These are phyloP conservation scores for Thelonectria blattea DNA, from an alignment of 2,329 filamentous ascomycete genomes.

Conservation along the genomic window DNA sequence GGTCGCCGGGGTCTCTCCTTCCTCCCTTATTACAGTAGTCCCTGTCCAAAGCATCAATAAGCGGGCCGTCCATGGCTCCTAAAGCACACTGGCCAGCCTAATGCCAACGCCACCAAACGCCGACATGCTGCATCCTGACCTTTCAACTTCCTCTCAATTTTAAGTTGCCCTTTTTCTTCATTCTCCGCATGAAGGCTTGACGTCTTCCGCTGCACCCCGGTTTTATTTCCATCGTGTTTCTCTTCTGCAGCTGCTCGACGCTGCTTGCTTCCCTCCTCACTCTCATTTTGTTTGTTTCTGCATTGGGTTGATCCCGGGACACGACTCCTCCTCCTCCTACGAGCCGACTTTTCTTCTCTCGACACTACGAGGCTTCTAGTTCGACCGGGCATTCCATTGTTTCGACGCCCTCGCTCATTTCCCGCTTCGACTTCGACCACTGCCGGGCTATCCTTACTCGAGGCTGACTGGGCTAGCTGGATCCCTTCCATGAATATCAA, in stretches of 20 bases:
- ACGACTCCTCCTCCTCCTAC: slow-evolving; percentile 7
- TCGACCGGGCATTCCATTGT: slow-evolving; percentile 15
- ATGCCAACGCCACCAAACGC: slow-evolving; percentile 10
- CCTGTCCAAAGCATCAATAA: neutral
- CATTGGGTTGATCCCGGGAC: slow-evolving; percentile 12
- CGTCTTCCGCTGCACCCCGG: slow-evolving; percentile 18
- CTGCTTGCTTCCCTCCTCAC: slow-evolving; percentile 4
- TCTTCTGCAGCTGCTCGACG: neutral
- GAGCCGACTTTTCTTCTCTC: slow-evolving; percentile 23
- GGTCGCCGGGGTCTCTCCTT: slow-evolving; percentile 9
- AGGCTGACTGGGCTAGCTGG: slow-evolving; percentile 8
- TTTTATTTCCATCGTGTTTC: slow-evolving; percentile 11
- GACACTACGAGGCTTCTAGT: neutral
- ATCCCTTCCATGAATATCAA: slow-evolving; percentile 3
- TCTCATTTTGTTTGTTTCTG: slow-evolving; percentile 5
- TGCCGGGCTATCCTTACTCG: slow-evolving; percentile 1
- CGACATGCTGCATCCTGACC: slow-evolving; percentile 17
- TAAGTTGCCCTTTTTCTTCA: slow-evolving; percentile 3
- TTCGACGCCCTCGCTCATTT: slow-evolving; percentile 32
- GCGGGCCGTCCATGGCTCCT: neutral
- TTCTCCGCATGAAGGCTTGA: slow-evolving; percentile 21
- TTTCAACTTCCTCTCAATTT: slow-evolving; percentile 16
- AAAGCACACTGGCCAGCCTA: neutral
- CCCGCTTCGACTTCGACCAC: slow-evolving; percentile 9
- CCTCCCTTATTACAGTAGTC: neutral